Evolutionary conservation across 1,139 yeast genomes (phyloP).

Genomic region (Lodderomyces orthopsilosis): DNA sequence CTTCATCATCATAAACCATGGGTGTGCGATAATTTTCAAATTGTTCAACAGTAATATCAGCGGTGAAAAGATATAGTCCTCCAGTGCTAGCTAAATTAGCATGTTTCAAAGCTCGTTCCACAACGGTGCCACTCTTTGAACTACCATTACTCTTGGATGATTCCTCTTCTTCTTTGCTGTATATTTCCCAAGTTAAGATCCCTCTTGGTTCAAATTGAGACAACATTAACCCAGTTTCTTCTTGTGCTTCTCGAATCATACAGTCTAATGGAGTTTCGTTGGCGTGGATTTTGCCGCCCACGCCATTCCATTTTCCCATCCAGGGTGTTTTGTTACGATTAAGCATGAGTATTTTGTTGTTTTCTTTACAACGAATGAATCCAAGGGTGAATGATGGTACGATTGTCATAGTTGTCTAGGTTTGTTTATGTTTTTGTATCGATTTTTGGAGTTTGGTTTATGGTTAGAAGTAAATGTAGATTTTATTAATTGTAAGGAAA

Average conservation of each 20-base stretch:
- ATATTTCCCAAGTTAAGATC: constrained; percentile 34
- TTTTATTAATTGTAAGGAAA: no score
- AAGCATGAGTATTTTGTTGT: constrained; percentile 32
- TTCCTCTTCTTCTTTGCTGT: neutral
- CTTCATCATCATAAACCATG: constrained; percentile 32
- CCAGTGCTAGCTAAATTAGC: constrained; percentile 18
- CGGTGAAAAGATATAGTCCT: constrained; percentile 45
- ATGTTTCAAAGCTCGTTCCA: neutral
- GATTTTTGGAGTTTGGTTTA: neutral
- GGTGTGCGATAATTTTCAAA: constrained; percentile 27
- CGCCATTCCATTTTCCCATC: constrained; percentile 56
- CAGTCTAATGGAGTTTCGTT: constrained; percentile 38
- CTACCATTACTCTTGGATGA: neutral
- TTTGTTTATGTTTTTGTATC: neutral
- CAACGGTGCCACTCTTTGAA: neutral
- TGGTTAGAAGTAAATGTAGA: neutral
- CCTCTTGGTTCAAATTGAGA: constrained; percentile 34
- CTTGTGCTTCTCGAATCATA: constrained; percentile 42
- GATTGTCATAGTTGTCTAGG: neutral
- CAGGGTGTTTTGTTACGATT: constrained; percentile 47
- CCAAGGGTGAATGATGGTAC: constrained; percentile 33
- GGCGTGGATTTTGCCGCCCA: constrained; percentile 45
- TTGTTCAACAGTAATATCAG: constrained; percentile 27
- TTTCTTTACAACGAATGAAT: constrained; percentile 34
- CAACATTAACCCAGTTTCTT: constrained; percentile 42